Conservation (phyloP, 139 green algal genomes). For the Eudorina sp. region DNA sequence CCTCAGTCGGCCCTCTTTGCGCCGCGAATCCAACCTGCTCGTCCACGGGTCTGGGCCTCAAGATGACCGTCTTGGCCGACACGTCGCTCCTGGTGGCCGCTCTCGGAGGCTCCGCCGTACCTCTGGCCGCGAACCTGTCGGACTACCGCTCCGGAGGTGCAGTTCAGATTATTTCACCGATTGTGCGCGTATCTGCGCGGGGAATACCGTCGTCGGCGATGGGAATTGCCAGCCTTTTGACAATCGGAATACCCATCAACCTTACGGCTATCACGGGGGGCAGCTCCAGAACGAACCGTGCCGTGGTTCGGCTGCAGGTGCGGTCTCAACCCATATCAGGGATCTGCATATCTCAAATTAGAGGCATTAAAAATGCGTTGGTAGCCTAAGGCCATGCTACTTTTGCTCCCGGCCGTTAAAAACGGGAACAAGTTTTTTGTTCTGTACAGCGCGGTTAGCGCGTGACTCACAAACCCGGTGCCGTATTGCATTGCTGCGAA, state of each 20-base stretch:
- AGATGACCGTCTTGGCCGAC: neutral
- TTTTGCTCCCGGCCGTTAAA: too few species aligned
- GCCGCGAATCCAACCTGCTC: neutral
- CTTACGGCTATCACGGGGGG: neutral
- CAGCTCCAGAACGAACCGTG: neutral
- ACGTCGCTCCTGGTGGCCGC: slow-evolving; percentile 3
- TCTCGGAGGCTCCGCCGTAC: neutral
- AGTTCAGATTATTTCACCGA: neutral
- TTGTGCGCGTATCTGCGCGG: slow-evolving; percentile 8
- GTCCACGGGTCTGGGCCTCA: neutral
- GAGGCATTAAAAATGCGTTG: neutral
- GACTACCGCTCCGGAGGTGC: neutral
- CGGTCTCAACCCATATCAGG: too few species aligned
- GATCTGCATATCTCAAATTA: too few species aligned
- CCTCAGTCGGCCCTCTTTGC: slow-evolving; percentile 4
- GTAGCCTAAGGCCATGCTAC: too few species aligned
- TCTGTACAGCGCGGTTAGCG: too few species aligned
- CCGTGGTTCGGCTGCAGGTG: slow-evolving; percentile 25
- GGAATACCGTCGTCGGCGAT: neutral
- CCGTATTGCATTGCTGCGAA: neutral
- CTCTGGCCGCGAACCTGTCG: neutral
- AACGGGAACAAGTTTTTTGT: too few species aligned
- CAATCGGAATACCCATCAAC: slow-evolving; percentile 17
- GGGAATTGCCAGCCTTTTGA: neutral
- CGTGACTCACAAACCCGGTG: neutral